Conservation (phyloP, 2,329 filamentous ascomycete species). For the Diaporthe ilicicola region DNA sequence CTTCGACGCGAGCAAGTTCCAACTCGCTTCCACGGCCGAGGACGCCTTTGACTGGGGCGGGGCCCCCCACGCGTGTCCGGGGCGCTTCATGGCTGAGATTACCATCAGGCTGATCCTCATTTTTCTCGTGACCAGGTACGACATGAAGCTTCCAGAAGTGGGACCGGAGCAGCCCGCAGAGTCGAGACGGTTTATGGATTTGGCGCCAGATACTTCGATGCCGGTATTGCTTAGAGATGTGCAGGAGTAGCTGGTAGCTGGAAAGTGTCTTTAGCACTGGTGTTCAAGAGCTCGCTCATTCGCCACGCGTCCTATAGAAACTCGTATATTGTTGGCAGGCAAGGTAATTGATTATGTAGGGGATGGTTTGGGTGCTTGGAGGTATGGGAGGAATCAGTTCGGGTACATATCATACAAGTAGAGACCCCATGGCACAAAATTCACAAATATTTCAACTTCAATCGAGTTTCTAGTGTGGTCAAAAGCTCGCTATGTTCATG, state of each 20-base stretch:
- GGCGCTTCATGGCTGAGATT: conserved; percentile 24
- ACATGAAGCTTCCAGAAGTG: conserved; percentile 35
- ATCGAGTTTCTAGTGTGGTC: no score
- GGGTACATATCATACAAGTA: no score
- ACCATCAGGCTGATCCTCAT: conserved; percentile 38
- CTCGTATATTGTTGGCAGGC: no score
- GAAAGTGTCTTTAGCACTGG: no score
- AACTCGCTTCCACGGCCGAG: conserved; percentile 37
- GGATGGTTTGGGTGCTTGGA: no score
- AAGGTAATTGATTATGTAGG: no score
- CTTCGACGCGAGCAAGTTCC: conserved; percentile 35
- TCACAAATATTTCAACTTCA: no score
- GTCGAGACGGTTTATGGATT: not conserved
- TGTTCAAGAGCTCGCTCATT: no score
- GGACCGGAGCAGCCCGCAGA: conserved; percentile 33
- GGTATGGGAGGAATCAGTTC: no score
- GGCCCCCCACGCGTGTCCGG: conserved; percentile 37
- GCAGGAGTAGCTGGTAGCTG: not conserved
- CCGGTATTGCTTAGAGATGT: not conserved
- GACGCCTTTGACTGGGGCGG: conserved; percentile 37
- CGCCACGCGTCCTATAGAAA: no score
- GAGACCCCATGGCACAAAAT: no score
- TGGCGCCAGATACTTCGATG: not conserved
- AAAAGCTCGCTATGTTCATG: no score
- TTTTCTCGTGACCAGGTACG: conserved; percentile 36